Evolutionary conservation across 208 protist species (phyloP), one percentile per base, ranked within the genome.

Genomic region (Crithidia brevicula): DNA sequence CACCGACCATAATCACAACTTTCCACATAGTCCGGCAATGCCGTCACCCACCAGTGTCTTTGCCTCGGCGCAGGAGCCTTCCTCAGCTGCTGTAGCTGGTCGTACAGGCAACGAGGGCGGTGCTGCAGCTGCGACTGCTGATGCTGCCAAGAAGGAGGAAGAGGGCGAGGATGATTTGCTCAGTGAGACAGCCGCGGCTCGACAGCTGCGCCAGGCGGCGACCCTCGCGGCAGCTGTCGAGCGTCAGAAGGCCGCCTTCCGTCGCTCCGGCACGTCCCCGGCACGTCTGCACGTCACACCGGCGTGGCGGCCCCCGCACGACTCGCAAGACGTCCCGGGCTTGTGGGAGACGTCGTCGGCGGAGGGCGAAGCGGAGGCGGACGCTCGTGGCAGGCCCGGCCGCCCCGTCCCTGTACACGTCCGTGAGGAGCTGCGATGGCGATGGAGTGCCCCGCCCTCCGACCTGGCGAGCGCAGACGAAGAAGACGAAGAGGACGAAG

Each of bases 311-410:
- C 67, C 81, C 7, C 64, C 65, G 60, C 68, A 72, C 20, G 30
- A 69, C 28, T 84, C 85, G 33, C 13, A 63, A 9, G 73, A 80
- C 33, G 75, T 78, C 30, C 67, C 76, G n/a, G 58, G 67, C 0
- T 50, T 87, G 36, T 83, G 77, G 81, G 81, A 87, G 59, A 82
- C 76, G 42, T 87, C 81, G 7, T 87, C 81, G 1, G 77, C 81
- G n/a, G 67, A 82, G 72, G 67, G 81, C 47, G 76, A 61, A 30
- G 52, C 50, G 9, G 76, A 83, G 49, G 50, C 34, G 42, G 76
- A 50, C 61, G 67, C 59, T 20, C 62, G 80, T 4, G 74, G 69
- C 16, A 67, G 65, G 18, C 57, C 63, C 2, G 60, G 52, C 10
- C 52, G 70, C 3, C 59, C 70, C 2, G 52, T 38, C 8, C 68